phyloP scores from a whole-genome alignment of 1,284 basidiomycete genomes.

The Puccinia novopanici region DNA sequence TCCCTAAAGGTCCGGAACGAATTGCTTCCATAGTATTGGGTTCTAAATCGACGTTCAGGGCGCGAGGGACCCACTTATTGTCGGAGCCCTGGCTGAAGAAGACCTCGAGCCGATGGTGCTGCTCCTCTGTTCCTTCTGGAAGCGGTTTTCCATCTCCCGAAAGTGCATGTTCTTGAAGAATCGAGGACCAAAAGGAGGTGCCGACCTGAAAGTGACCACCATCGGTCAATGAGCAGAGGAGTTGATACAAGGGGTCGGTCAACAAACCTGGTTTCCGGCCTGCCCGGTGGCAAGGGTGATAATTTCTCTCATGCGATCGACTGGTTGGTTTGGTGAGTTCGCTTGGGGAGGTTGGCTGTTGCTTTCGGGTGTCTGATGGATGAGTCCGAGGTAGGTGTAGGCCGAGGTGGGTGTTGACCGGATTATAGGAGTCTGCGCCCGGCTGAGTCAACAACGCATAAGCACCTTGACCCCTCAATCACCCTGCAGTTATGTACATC shows the following conservation, averaged over 20 bases:
- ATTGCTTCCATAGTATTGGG: constrained; percentile 59
- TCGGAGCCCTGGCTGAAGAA: constrained; percentile 59
- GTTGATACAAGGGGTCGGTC: background rate
- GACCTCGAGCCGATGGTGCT: constrained; percentile 57
- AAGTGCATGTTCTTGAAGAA: constrained; percentile 77
- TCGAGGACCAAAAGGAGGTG: constrained; percentile 74
- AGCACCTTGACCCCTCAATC: no score
- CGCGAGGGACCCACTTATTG: constrained; percentile 58
- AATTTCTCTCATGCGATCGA: constrained; percentile 42
- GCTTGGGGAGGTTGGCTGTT: background rate
- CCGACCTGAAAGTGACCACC: constrained; percentile 62
- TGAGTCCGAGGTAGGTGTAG: background rate
- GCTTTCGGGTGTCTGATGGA: background rate
- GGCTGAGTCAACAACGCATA: no score
- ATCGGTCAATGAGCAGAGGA: no score
- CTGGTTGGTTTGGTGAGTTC: background rate
- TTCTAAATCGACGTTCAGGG: constrained; percentile 58
- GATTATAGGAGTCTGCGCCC: no score
- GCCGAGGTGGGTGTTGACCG: no score
- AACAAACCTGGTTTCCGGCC: constrained; percentile 68
- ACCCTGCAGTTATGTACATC: no score
- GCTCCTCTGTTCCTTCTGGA: constrained; percentile 50
- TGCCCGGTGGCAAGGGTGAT: constrained; percentile 59
- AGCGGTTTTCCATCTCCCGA: constrained; percentile 69
- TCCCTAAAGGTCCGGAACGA: constrained; percentile 58